These are phyloP conservation scores for Pyrenula massariospora DNA, from an alignment of 495 filamentous ascomycete genomes.

Conservation along the genomic window DNA sequence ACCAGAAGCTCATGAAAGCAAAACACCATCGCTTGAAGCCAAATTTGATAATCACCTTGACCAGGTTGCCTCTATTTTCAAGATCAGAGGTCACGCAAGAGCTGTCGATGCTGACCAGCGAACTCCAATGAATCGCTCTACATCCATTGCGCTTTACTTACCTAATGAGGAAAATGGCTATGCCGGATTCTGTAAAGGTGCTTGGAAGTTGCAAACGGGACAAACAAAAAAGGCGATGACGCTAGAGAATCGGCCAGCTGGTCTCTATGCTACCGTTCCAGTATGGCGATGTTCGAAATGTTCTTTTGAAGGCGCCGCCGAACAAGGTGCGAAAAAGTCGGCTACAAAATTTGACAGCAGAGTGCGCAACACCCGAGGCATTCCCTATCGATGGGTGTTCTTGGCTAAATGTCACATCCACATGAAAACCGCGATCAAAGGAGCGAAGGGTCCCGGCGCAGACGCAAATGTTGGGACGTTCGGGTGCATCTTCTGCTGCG, in stretches of 20 bases:
- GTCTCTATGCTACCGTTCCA: conserved; percentile 19
- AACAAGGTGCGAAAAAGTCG: conserved; percentile 8
- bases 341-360: conserved; percentile 15
- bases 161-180: conserved; percentile 30
- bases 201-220: conserved; percentile 31
- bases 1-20: no score
- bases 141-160: conserved; percentile 7
- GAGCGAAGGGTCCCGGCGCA: conserved; percentile 3
- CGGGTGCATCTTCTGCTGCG: conserved; percentile 36
- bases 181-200: conserved; percentile 40
- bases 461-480: conserved; percentile 11
- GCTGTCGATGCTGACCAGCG: neutral
- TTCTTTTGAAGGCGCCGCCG: conserved; percentile 20
- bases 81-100: neutral
- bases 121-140: neutral
- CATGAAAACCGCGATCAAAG: conserved; percentile 9
- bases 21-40: no score
- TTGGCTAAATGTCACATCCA: conserved; percentile 35
- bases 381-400: conserved; percentile 37
- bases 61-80: neutral
- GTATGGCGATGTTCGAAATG: conserved; percentile 32
- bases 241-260: conserved; percentile 20
- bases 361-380: conserved; percentile 19
- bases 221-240: conserved; percentile 21
- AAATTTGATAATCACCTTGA: neutral